Conservation (phyloP, 2,329 filamentous ascomycete species). For the Calonectria naviculata region DNA sequence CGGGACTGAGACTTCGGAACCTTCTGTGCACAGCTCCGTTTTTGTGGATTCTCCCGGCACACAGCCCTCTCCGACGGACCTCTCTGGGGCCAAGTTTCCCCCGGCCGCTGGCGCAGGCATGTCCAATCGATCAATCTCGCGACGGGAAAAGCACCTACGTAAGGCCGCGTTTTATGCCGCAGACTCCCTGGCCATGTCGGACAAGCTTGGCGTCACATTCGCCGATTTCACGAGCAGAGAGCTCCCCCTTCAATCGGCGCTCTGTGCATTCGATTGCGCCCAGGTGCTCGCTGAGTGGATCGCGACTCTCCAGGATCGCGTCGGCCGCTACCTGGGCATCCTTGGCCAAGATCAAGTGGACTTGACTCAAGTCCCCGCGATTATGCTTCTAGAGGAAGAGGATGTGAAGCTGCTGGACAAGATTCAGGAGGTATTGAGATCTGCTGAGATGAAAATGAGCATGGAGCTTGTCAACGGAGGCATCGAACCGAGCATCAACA, state of each 20-base stretch:
- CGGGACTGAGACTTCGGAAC: conserved; percentile 58
- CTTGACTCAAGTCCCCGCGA: conserved; percentile 81
- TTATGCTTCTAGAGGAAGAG: conserved; percentile 92
- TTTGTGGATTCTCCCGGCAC: conserved; percentile 64
- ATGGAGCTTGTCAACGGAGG: conserved; percentile 60
- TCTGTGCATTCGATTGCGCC: conserved; percentile 94
- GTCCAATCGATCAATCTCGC: conserved; percentile 64
- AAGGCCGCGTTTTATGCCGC: conserved; percentile 97
- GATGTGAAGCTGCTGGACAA: conserved; percentile 88
- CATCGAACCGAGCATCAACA: conserved; percentile 63
- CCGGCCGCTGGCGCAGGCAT: conserved; percentile 28
- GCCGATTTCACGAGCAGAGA: conserved; percentile 86
- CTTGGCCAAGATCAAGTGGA: conserved; percentile 87
- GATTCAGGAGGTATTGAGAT: conserved; percentile 81
- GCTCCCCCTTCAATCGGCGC: conserved; percentile 87
- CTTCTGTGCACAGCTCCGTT: conserved; percentile 57
- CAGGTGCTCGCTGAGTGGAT: conserved; percentile 97
- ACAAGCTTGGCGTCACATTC: conserved; percentile 87
- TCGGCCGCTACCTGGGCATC: conserved; percentile 89
- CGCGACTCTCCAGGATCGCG: conserved; percentile 90
- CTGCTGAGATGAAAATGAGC: conserved; percentile 83
- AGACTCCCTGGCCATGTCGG: conserved; percentile 89
- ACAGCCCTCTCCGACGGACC: conserved; percentile 61
- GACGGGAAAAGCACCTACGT: conserved; percentile 87
- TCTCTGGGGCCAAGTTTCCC: conserved; percentile 52